Percentiles rank a stretch among this genome's conserved stretches.
These are phyloP conservation scores for Pistacia integerrima DNA, from an alignment of 345 rosid species.

Conservation along the genomic window DNA sequence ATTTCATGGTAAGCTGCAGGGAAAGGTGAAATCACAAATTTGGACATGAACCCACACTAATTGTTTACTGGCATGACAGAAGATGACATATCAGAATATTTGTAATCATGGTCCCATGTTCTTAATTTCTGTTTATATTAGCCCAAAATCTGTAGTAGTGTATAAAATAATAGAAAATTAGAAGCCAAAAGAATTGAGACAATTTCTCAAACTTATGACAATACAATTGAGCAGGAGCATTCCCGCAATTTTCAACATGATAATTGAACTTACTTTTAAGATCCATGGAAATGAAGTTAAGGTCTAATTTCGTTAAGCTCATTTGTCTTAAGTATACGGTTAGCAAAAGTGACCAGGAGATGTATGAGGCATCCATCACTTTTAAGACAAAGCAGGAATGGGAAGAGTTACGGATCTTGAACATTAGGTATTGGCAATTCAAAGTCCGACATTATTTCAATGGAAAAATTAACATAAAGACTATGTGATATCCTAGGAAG, in stretches of 20 bases:
- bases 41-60: background rate
- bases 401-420: background rate
- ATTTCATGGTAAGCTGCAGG: background rate
- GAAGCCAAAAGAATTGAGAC: background rate
- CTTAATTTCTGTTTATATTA: background rate
- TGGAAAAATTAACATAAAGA: background rate
- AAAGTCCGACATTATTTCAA: background rate
- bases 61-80: background rate
- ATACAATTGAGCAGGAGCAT: background rate
- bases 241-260: background rate
- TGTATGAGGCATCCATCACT: background rate
- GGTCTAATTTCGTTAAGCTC: background rate
- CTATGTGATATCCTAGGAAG: background rate
- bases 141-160: background rate
- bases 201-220: background rate
- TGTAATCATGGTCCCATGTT: background rate
- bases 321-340: background rate
- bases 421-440: background rate
- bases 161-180: background rate
- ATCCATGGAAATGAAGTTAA: background rate
- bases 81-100: background rate
- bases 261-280: background rate
- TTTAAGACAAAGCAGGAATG: background rate
- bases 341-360: background rate
- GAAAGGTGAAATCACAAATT: slow-evolving; percentile 11